Evolutionary conservation across 2,329 filamentous ascomycete genomes (phyloP), one percentile per base, ranked within the genome.

Genomic region (Paradendryphiella salina): DNA sequence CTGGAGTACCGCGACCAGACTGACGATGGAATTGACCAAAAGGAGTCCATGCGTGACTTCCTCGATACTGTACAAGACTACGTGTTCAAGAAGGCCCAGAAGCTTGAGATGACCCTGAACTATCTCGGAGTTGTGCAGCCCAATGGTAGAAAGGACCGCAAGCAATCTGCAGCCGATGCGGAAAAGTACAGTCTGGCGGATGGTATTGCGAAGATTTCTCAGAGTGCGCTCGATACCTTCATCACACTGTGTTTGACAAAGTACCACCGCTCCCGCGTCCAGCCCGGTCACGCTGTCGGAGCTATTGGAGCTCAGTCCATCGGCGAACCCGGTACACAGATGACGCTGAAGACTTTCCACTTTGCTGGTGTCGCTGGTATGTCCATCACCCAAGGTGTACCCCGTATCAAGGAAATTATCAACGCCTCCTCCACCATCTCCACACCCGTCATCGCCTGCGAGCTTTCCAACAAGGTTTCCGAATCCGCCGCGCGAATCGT

Each of bases 381-480:
- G 94, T 96, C 90, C 82, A 96, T 99, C 70, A 99, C 94, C 0
- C 90, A 96, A 70, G 94, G 94, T 89, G 94, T 99, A 5, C 94
- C 94, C 1, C 93, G 94, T 86, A 99, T 99, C 79, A 99, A 99
- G 77, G 94, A 99, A 80, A 99, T 99, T 62, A 99, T 99, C 85
- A 99, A 99, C 76, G 94, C 94, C 5, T 96, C 91, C 7, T 96
- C 91, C 72, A 79, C 80, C 41, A 99, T 99, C 74, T 95, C 89
- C 72, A 99, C 94, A 0, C 94, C 94, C 0, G 88, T 99, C 69
- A 96, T 99, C 61, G 85, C 84, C 5, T 97, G 94, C 66, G 87
- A 89, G 4, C 80, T 97, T 4, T 82, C 90, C 57, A 94, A 91
- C 67, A 84, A 86, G 53, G 78, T 82, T 47, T 83, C 87, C 59